A percentile compares a stretch with the other conserved stretches of the same genome.
Conservation (phyloP, 225 moss, liverwort and hornwort species). For the Takakia lepidozioides region DNA sequence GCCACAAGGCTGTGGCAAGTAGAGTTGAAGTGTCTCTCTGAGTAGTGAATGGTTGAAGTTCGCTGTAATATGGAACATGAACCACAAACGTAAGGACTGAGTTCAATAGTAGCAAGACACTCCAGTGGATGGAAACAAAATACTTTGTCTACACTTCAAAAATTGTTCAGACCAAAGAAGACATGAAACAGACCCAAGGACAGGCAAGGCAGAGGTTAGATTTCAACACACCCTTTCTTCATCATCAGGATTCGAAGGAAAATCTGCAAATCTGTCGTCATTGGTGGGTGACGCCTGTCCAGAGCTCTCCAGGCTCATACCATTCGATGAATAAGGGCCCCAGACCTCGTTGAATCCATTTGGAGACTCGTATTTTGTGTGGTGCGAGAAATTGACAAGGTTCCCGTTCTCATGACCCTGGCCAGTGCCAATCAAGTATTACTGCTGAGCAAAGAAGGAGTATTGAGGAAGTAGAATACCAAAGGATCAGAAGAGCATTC, state of each 20-base stretch:
- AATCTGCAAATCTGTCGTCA: conserved; percentile 63
- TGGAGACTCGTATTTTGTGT: conserved; percentile 38
- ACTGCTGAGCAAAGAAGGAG: neutral
- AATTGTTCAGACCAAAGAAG: no score
- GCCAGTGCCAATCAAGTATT: neutral
- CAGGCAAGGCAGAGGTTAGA: neutral
- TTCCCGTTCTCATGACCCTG: conserved; percentile 52
- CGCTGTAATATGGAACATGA: no score
- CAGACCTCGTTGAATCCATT: conserved; percentile 62
- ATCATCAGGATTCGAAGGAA: conserved; percentile 78
- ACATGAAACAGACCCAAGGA: neutral
- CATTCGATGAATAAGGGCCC: conserved; percentile 38
- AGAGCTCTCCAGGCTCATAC: conserved; percentile 43
- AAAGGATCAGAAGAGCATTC: conserved; percentile 11
- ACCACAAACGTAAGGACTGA: neutral
- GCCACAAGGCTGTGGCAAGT: no score
- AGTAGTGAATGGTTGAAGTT: no score
- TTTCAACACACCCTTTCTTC: conserved; percentile 73
- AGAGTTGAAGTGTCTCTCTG: no score
- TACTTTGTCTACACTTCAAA: no score
- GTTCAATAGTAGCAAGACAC: neutral
- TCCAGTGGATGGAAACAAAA: neutral
- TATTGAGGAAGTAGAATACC: neutral
- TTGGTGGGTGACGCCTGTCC: conserved; percentile 54
- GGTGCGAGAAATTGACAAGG: conserved; percentile 32